phyloP scores from a whole-genome alignment of 331 rosid species.

The Quercus tomentella region DNA sequence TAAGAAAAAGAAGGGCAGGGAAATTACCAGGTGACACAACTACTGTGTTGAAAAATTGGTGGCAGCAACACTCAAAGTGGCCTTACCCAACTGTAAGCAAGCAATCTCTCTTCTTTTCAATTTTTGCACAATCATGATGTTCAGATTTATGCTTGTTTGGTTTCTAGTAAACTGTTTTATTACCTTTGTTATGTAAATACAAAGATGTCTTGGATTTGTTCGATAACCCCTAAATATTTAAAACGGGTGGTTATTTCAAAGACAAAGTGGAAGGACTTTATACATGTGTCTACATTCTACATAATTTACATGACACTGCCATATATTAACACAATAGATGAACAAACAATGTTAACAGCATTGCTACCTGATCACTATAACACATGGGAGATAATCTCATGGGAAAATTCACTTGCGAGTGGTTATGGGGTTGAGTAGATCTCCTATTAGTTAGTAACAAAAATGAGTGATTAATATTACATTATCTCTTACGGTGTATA shows the following conservation, averaged over 20 bases:
- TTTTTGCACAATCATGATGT: background rate
- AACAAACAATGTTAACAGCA: too few relatives aligned
- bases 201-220: background rate
- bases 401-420: too few relatives aligned
- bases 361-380: too few relatives aligned
- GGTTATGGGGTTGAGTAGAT: too few relatives aligned
- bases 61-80: slow-evolving; percentile 99
- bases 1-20: slow-evolving; percentile 96
- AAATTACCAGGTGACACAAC: slow-evolving; percentile 98
- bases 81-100: slow-evolving; percentile 93
- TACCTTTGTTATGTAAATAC: background rate
- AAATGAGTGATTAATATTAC: too few relatives aligned
- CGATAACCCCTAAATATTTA: background rate
- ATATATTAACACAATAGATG: too few relatives aligned
- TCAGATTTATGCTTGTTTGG: background rate
- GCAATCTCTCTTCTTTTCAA: background rate
- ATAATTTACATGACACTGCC: too few relatives aligned
- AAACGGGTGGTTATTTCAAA: background rate
- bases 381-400: too few relatives aligned
- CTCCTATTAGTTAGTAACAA: too few relatives aligned
- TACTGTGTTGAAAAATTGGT: slow-evolving; percentile 86
- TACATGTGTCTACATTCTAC: background rate
- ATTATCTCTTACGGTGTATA: too few relatives aligned
- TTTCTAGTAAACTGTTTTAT: background rate
- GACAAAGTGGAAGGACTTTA: background rate